Conservation (phyloP, 139 green algal species). For the Ostreobium quekettii region DNA sequence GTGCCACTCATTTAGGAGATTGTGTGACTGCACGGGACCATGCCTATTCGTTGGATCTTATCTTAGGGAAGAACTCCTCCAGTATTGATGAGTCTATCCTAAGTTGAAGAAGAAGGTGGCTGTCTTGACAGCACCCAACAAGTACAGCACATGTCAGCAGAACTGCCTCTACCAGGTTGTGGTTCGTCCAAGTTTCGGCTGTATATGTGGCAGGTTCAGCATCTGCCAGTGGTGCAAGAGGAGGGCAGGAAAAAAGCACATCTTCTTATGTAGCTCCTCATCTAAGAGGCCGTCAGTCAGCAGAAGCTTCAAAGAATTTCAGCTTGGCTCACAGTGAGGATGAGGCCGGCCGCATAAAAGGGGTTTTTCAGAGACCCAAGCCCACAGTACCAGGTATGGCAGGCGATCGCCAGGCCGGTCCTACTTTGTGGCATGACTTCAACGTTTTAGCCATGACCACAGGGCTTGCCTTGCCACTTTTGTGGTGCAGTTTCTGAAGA, state of each 20-base stretch:
- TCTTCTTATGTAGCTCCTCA: slow-evolving; percentile 47
- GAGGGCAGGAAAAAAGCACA: slow-evolving; percentile 16
- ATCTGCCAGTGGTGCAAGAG: slow-evolving; percentile 4
- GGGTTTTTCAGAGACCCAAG: background rate
- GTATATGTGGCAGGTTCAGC: background rate
- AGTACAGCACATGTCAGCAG: background rate
- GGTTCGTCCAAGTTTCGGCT: background rate
- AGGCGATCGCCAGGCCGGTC: background rate
- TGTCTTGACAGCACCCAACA: too few relatives aligned
- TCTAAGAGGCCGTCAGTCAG: slow-evolving; percentile 22
- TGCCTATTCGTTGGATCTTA: too few relatives aligned
- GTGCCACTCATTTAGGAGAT: too few relatives aligned
- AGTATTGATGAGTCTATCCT: slow-evolving; percentile 8
- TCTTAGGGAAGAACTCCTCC: background rate
- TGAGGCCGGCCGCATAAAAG: background rate
- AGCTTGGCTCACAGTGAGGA: slow-evolving; percentile 9
- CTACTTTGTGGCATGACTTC: background rate
- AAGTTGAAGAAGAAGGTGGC: slow-evolving; percentile 2
- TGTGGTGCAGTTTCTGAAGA: background rate
- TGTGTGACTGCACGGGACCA: too few relatives aligned
- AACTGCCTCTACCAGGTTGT: background rate
- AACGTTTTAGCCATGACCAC: background rate
- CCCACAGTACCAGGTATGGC: background rate
- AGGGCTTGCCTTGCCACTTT: background rate
- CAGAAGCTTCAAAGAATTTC: slow-evolving; percentile 15